Base-by-base conservation (phyloP, 495 filamentous ascomycete species). In the Hyphodiscus hymeniophilus region DNA sequence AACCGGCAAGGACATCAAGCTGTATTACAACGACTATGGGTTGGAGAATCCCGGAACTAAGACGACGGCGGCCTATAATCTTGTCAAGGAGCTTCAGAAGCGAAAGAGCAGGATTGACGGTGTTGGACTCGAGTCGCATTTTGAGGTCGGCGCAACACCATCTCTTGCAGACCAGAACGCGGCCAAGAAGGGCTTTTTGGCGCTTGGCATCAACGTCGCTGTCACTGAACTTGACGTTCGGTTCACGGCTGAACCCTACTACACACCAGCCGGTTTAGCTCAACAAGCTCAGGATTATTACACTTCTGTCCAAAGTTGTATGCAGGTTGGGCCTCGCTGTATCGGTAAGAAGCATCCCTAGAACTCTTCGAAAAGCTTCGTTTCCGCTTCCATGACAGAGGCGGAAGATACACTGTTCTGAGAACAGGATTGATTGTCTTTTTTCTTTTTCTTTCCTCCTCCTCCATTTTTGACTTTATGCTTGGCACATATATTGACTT, bases 1-100 rank as follows among this genome's bases (percentile, higher is more conserved):
- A 13, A 73, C 75, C 4, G 26, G 26, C 5, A 28, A 28, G 26
- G 26, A 28, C 26, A 28, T 28, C 26, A 83, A 84, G 64, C 70
- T 84, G 16, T 84, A 82, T 56, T 80, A 79, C 66, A 84, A 84
- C 56, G 78, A 82, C 52, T 86, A 84, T 66, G 82, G 77, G 64
- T 76, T 81, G 56, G 81, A 84, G 59, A 66, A 58, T 3, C 64
- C 68, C 5, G 67, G 72, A 4, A 51, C 64, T 38, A 76, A 81
- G 58, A 61, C 68, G 28, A 66, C 64, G 0, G 73, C 57, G 4
- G 62, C 63, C 10, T 34, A 40, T 6, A 50, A 52, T 2, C 73
- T 84, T 38, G 74, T 84, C 44, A 67, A 74, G 49, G 56, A 72
- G 20, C 56, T 85, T 17, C 51, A 75, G 41, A 65, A 68, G 1